phyloP scores from a whole-genome alignment of 495 filamentous ascomycete species.

The Aspergillus egyptiacus region DNA sequence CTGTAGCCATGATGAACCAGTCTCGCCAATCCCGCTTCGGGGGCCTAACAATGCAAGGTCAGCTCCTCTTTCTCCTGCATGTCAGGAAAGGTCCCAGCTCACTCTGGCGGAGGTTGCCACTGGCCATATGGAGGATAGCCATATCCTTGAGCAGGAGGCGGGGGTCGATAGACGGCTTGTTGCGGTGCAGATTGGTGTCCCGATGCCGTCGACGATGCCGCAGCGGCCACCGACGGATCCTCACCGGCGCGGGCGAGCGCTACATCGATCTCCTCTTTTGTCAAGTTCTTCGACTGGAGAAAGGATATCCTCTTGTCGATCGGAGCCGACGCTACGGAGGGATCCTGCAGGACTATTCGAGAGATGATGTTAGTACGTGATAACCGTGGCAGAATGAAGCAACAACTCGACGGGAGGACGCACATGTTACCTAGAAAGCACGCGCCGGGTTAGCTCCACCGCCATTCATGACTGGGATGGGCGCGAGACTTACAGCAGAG shows the following conservation, averaged over 20 bases:
- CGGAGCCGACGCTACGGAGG: constrained; percentile 81
- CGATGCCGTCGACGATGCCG: constrained; percentile 30
- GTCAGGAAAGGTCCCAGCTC: constrained; percentile 18
- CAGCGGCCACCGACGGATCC: constrained; percentile 39
- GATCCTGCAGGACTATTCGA: constrained; percentile 78
- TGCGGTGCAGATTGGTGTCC: constrained; percentile 44
- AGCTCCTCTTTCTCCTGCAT: constrained; percentile 7
- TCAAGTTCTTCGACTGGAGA: constrained; percentile 93
- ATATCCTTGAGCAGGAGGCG: constrained; percentile 59
- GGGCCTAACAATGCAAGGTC: constrained; percentile 22
- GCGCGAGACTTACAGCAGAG: constrained; percentile 59
- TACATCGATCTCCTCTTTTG: constrained; percentile 85
- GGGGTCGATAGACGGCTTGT: constrained; percentile 47
- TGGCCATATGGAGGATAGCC: constrained; percentile 59
- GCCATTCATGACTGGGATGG: constrained; percentile 6
- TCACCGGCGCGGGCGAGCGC: constrained; percentile 71
- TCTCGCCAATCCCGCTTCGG: constrained; percentile 93
- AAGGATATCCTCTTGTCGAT: constrained; percentile 90
- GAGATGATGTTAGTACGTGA: constrained; percentile 18
- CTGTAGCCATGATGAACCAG: constrained; percentile 96
- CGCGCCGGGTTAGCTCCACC: constrained; percentile 19
- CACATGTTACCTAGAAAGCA: constrained; percentile 38
- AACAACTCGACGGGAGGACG: constrained; percentile 5
- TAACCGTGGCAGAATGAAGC: too few species aligned
- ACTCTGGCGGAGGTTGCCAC: constrained; percentile 67